Evolutionary conservation across 2,329 filamentous ascomycete species (phyloP), one percentile per base, ranked within the genome.

Genomic region (Microsporum audouinii): DNA sequence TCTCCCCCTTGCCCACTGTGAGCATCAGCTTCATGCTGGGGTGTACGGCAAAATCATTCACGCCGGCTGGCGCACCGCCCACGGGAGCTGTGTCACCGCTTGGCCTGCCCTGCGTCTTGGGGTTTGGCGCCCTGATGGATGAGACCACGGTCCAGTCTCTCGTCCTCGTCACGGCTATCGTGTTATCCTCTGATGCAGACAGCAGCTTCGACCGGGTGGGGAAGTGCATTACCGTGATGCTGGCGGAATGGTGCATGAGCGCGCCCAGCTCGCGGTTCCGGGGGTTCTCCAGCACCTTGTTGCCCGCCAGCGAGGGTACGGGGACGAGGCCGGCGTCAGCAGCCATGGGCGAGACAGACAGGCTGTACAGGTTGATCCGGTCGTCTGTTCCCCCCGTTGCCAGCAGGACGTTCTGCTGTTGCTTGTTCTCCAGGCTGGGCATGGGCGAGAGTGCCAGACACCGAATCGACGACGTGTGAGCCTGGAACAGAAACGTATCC

Each of bases 11-110:
- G 66, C 89, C 88, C 6, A 97, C 91, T 67, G 85, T 95, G 63
- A 99, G 84, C 89, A 97, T 96, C 58, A 99, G 79, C 77, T 96
- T 97, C 82, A 95, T 89, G 72, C 89, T 95, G 0, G 94, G 92
- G 72, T 99, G 94, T 31, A 99, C 88, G 1, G 92, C 90, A 72
- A 99, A 95, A 72, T 91, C 89, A 72, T 96, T 97, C 66, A 97
- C 84, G 17, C 94, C 94, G n/a, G 86, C 84, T 0, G 91, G 91
- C 31, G 88, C 84, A 56, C 85, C 88, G 17, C 90, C 91, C 8
- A 87, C 82, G 1, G 88, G 86, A 5, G 91, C 90, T 17, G 92
- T 97, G 73, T 96, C 92, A 62, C 92, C 92, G 67, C 86, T 92
- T 7, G 92, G 91, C 65, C 91, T 81, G 34, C 90, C 90, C 64